Percentiles rank a stretch among this genome's conserved stretches.
These are phyloP conservation scores for Monosporascus sp. DNA, from an alignment of 2,329 filamentous ascomycete genomes.

Conservation along the genomic window DNA sequence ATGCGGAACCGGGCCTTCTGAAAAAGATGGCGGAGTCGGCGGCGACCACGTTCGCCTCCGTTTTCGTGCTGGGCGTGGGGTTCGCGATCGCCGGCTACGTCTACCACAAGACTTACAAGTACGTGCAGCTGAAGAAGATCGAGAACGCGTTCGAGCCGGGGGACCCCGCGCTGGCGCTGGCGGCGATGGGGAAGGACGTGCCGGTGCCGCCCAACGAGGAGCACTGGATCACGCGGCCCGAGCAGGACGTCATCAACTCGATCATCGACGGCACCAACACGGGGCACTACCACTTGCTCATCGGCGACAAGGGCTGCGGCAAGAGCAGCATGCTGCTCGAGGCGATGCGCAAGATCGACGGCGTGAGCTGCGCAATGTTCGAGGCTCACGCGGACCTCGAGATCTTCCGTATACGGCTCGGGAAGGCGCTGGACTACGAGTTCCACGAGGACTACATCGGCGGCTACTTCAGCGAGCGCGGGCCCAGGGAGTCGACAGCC, in stretches of 20 bases:
- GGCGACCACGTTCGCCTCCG: conserved; percentile 70
- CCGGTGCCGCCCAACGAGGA: conserved; percentile 42
- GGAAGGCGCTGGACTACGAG: conserved; percentile 92
- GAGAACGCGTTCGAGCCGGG: conserved; percentile 85
- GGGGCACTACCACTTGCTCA: conserved; percentile 86
- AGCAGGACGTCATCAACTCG: conserved; percentile 75
- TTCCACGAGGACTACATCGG: conserved; percentile 98
- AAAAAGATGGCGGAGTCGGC: conserved; percentile 69
- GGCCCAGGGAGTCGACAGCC: conserved; percentile 85
- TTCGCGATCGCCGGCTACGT: conserved; percentile 65
- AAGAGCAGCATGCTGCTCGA: conserved; percentile 96
- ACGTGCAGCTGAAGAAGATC: conserved; percentile 87
- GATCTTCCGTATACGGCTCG: conserved; percentile 87
- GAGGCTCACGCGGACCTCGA: conserved; percentile 94
- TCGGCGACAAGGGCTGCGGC: conserved; percentile 93
- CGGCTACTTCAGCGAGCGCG: conserved; percentile 88
- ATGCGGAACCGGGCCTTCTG: conserved; percentile 29
- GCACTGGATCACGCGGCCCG: conserved; percentile 78
- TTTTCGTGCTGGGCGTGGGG: conserved; percentile 62
- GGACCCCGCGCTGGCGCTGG: conserved; percentile 81
- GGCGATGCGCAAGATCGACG: conserved; percentile 88
- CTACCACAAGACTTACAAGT: conserved; percentile 84
- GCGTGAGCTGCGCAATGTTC: conserved; percentile 88
- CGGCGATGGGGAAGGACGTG: conserved; percentile 57
- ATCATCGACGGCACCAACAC: conserved; percentile 69